Conservation (phyloP, 495 filamentous ascomycete genomes). For the Penicillium malachiteum region DNA sequence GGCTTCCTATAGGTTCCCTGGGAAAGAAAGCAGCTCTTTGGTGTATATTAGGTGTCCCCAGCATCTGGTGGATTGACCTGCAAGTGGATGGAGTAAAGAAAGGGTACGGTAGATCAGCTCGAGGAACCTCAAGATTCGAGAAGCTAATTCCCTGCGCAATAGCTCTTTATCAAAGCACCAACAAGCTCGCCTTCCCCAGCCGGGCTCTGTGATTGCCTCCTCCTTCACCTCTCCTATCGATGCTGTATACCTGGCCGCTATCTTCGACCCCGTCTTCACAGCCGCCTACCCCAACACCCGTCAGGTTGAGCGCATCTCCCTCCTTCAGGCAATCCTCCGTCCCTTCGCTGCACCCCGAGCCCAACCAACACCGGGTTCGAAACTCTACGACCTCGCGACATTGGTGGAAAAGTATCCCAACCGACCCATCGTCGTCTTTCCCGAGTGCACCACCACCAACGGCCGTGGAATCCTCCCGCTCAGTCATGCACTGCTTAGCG, state of each 20-base stretch:
- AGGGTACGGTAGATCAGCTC: slow-evolving; percentile 48
- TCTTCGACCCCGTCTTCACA: slow-evolving; percentile 95
- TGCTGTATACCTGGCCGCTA: slow-evolving; percentile 89
- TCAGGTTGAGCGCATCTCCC: slow-evolving; percentile 71
- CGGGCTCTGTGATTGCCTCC: slow-evolving; percentile 77
- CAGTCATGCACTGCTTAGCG: slow-evolving; percentile 66
- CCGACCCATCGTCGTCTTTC: slow-evolving; percentile 79
- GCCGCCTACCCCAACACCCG: slow-evolving; percentile 70
- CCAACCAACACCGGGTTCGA: slow-evolving; percentile 44
- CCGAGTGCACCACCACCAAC: slow-evolving; percentile 92
- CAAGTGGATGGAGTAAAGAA: slow-evolving; percentile 94
- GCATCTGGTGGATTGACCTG: slow-evolving; percentile 97
- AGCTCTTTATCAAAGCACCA: slow-evolving; percentile 60
- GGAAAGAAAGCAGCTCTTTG: slow-evolving; percentile 81
- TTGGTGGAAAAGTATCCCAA: slow-evolving; percentile 67
- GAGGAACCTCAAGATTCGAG: not conserved
- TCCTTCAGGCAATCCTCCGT: slow-evolving; percentile 68
- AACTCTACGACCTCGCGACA: slow-evolving; percentile 57
- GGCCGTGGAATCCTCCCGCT: slow-evolving; percentile 86
- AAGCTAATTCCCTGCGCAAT: not conserved
- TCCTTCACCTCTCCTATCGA: slow-evolving; percentile 92
- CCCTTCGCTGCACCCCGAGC: slow-evolving; percentile 64
- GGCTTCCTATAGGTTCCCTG: slow-evolving; percentile 78
- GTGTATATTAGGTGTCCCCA: slow-evolving; percentile 79
- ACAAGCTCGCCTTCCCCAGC: slow-evolving; percentile 69